phyloP scores from a whole-genome alignment of 2,329 filamentous ascomycete genomes.

The Xylariomycetidae sp. region DNA sequence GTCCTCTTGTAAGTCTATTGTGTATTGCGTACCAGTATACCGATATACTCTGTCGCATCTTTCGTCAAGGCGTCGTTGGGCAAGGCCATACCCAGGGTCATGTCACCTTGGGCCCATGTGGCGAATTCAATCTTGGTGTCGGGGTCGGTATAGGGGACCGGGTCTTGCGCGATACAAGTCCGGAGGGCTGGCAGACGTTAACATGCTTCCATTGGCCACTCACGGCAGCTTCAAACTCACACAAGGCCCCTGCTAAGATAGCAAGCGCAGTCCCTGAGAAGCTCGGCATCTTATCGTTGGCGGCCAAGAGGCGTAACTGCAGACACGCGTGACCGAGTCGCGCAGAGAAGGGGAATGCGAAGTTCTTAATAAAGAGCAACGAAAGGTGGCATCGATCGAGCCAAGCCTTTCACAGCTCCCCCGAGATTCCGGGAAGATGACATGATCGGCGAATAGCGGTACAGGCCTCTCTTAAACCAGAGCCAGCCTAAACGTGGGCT shows the following conservation, averaged over 20 bases:
- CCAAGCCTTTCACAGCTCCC: slow-evolving; percentile 13
- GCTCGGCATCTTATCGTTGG: slow-evolving; percentile 24
- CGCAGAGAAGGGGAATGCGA: slow-evolving; percentile 7
- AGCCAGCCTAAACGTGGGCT: slow-evolving; percentile 13
- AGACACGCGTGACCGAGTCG: slow-evolving; percentile 9
- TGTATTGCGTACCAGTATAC: slow-evolving; percentile 23
- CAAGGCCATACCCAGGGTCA: slow-evolving; percentile 23
- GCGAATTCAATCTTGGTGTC: slow-evolving; percentile 24
- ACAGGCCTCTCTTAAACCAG: slow-evolving; percentile 7
- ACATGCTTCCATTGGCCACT: slow-evolving; percentile 2
- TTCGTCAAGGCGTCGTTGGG: slow-evolving; percentile 25
- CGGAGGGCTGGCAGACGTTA: slow-evolving; percentile 19
- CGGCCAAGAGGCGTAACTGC: slow-evolving; percentile 18
- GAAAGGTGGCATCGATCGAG: slow-evolving; percentile 6
- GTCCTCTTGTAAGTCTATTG: not conserved
- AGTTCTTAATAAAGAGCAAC: slow-evolving; percentile 21
- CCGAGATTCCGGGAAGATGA: slow-evolving; percentile 21
- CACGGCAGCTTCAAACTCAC: slow-evolving; percentile 18
- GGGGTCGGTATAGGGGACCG: slow-evolving; percentile 23
- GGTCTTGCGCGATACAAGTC: slow-evolving; percentile 21
- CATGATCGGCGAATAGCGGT: slow-evolving; percentile 14
- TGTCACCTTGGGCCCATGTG: slow-evolving; percentile 22
- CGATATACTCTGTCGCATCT: slow-evolving; percentile 25
- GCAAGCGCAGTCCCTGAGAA: slow-evolving; percentile 24
- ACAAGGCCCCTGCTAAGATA: slow-evolving; percentile 21